Base-by-base conservation (phyloP, 495 filamentous ascomycete species). In the Penicillium antarcticum region DNA sequence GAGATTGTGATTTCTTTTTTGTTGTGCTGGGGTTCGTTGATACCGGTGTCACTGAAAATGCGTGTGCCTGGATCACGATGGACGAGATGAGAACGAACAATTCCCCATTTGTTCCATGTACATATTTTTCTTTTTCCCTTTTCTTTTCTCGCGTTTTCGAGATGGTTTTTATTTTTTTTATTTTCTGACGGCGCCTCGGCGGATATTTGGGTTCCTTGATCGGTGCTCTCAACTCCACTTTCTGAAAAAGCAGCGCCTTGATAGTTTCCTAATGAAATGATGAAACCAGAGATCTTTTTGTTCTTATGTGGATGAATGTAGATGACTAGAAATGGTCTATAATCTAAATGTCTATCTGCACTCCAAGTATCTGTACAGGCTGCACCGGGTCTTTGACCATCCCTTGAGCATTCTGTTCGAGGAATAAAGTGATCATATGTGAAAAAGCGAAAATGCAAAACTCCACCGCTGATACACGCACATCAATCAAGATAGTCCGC, bases 381-480 rank as follows among this genome's bases (percentile, higher is more conserved):
- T 21, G 23, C 14, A 12, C 19, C 7, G 19, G 9, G 14, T 31
- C 17, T 13, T 34, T 23, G 17, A 3, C 21, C 16, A 38, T 36
- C 14, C 17, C 17, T 23, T 12, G 18, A 14, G 9, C 23, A 24
- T 31, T 36, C 3, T 23, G 26, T 6, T 10, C 19, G 16, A 29
- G 10, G 26, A n/a, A 21, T 13, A 18, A 21, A n/a, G 23, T 36
- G 18, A 12, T 31, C 17, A 36, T 23, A 23, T 19, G 39, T 14
- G 36, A 52, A 42, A 42, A 31, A 24, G 11, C 3, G 41, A 38
- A 35, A 14, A 36, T 31, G 17, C 26, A 41, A 56, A 68, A 69
- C 63, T 60, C 69, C 67, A 55, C 58, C 60, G 65, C 60, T 62
- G 53, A 66, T 67, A 59, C 65, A 70, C 58, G 63, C 56, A 69